These are phyloP conservation scores for Podaxis rugospora DNA, from an alignment of 768 basidiomycete genomes.

Conservation along the genomic window DNA sequence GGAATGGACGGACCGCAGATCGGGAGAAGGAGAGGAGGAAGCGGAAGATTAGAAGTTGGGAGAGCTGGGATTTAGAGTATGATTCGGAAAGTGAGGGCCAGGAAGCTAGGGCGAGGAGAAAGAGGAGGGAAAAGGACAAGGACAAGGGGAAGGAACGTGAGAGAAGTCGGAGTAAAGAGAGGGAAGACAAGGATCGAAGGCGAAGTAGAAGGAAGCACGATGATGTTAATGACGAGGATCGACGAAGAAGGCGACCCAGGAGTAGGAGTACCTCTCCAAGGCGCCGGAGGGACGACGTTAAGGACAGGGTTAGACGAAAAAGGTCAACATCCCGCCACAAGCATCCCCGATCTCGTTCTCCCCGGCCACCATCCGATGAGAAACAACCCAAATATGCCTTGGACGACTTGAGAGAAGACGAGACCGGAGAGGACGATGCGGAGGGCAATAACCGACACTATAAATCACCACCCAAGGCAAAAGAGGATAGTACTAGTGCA, in stretches of 20 bases:
- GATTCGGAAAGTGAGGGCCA: conserved; percentile 21
- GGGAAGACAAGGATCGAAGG: conserved; percentile 18
- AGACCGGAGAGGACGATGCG: not conserved
- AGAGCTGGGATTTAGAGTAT: conserved; percentile 40
- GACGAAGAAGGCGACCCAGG: conserved; percentile 15
- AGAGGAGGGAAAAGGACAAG: conserved; percentile 17
- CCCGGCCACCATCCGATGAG: conserved; percentile 6
- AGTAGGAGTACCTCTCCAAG: conserved; percentile 8
- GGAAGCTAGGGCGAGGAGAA: conserved; percentile 19
- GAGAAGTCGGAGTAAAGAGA: conserved; percentile 21
- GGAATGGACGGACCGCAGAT: conserved; percentile 47
- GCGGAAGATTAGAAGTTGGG: conserved; percentile 44
- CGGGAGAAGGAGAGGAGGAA: conserved; percentile 25
- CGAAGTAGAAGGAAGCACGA: conserved; percentile 15
- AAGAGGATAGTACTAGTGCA: not conserved
- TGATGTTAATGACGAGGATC: conserved; percentile 20
- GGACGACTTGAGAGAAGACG: conserved; percentile 28
- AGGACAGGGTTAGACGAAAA: conserved; percentile 17
- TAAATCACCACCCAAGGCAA: not conserved
- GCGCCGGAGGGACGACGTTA: conserved; percentile 9
- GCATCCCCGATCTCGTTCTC: conserved; percentile 4
- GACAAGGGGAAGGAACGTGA: conserved; percentile 16
- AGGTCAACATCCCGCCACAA: conserved; percentile 12
- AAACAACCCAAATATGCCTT: conserved; percentile 28
- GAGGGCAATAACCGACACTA: not conserved